Evolutionary conservation across 2,329 filamentous ascomycete genomes (phyloP).

Genomic region (Pestalotiopsis sp.): DNA sequence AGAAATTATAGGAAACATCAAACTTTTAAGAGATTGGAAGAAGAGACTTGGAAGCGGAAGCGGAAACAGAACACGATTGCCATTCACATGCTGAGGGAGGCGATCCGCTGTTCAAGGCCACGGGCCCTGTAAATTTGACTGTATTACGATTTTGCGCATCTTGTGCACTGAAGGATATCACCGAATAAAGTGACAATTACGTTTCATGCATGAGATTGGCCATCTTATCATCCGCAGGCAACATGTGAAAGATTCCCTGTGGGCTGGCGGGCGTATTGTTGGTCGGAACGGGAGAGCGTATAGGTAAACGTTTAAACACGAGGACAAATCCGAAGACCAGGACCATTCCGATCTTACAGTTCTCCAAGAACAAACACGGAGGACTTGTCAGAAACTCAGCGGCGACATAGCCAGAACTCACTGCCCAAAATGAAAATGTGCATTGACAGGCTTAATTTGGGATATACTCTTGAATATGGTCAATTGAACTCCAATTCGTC

Average conservation of each 20-base stretch:
- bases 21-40: neutral
- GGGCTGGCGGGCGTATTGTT: neutral
- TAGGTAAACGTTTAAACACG: neutral
- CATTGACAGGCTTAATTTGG: too few species aligned
- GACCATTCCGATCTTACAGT: too few species aligned
- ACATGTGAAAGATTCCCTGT: neutral
- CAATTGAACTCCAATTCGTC: too few species aligned
- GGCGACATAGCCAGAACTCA: too few species aligned
- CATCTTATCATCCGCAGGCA: neutral
- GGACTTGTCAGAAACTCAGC: too few species aligned
- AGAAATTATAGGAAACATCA: constrained; percentile 49
- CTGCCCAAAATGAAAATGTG: too few species aligned
- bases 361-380: too few species aligned
- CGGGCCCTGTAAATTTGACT: constrained; percentile 5
- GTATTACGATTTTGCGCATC: constrained; percentile 9
- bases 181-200: neutral
- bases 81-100: neutral
- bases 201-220: neutral
- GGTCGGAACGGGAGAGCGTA: neutral
- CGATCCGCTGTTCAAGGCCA: neutral
- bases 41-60: neutral
- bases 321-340: too few species aligned
- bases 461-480: too few species aligned
- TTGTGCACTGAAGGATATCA: neutral
- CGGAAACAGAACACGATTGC: neutral